Conservation (phyloP, 2,329 filamentous ascomycete genomes). For the Colletotrichum tofieldiae region DNA sequence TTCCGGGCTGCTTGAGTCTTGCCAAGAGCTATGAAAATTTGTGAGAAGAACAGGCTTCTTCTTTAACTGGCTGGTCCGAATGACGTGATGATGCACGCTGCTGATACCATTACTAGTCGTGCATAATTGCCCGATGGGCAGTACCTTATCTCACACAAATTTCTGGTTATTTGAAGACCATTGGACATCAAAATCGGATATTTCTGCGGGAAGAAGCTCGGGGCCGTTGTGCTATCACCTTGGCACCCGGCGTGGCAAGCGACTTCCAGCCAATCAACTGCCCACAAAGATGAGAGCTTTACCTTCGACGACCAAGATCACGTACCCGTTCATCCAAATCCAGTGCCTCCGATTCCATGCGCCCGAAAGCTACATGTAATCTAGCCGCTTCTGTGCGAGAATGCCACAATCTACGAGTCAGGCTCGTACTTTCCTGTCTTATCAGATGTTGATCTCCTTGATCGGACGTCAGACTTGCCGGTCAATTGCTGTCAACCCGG, state of each 20-base stretch:
- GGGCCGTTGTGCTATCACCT: not conserved
- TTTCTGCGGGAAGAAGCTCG: not conserved
- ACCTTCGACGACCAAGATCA: not conserved
- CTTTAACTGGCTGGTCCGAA: slow-evolving; percentile 1
- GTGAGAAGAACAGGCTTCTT: not conserved
- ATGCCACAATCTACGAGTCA: not conserved
- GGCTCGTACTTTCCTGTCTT: not conserved
- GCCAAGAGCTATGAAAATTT: not conserved
- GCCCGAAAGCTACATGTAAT: no score
- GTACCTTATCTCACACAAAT: slow-evolving; percentile 18
- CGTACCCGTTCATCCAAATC: not conserved
- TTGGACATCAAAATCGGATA: not conserved
- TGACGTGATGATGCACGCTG: slow-evolving; percentile 26
- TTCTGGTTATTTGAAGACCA: no score
- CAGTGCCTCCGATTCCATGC: no score
- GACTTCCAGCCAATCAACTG: not conserved
- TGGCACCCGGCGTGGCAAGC: not conserved
- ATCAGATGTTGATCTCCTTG: not conserved
- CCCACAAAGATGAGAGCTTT: no score
- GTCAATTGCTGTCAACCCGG: not conserved
- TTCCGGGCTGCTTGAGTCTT: not conserved
- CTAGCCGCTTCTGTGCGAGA: not conserved
- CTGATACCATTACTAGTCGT: not conserved
- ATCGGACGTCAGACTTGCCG: not conserved
- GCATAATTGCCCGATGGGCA: no score